Conservation (phyloP, 139 green algal species). For the Volvox reticuliferus region DNA sequence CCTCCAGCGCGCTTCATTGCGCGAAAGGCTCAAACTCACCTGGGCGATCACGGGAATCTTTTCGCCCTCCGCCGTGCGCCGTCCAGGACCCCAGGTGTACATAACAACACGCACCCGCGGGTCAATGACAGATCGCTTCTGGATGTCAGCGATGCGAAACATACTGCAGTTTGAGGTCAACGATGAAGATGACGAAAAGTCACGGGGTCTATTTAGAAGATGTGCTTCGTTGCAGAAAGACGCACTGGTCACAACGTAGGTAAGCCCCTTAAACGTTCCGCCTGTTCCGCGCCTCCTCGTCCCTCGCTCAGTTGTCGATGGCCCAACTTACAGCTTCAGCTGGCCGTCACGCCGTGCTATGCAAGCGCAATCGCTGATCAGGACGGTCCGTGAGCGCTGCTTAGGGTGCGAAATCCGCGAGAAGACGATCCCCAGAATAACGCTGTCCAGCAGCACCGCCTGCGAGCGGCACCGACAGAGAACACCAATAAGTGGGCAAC, state of each 20-base stretch:
- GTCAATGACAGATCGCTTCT: conserved; percentile 63
- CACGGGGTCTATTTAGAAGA: too few species aligned
- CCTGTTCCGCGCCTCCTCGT: too few species aligned
- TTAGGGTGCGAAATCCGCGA: conserved; percentile 86
- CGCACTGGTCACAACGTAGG: too few species aligned
- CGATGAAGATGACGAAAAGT: background rate
- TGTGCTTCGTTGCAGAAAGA: too few species aligned
- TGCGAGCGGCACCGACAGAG: background rate
- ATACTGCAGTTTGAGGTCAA: conserved; percentile 65
- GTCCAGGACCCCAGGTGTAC: conserved; percentile 84
- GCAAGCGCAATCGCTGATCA: conserved; percentile 85
- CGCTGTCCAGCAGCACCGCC: conserved; percentile 79
- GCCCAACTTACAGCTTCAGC: conserved; percentile 85
- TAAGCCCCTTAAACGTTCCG: too few species aligned
- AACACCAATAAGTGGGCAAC: too few species aligned
- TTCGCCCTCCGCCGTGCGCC: conserved; percentile 86
- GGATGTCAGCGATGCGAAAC: conserved; percentile 91
- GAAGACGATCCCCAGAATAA: conserved; percentile 89
- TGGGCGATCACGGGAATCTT: conserved; percentile 67
- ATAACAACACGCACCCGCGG: conserved; percentile 69
- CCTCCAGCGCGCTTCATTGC: too few species aligned
- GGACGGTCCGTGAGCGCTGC: conserved; percentile 84
- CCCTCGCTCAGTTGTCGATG: background rate
- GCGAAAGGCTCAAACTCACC: background rate
- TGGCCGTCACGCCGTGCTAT: conserved; percentile 87